Evolutionary conservation across 495 filamentous ascomycete species (phyloP).

Genomic region (Echria macrotheca): DNA sequence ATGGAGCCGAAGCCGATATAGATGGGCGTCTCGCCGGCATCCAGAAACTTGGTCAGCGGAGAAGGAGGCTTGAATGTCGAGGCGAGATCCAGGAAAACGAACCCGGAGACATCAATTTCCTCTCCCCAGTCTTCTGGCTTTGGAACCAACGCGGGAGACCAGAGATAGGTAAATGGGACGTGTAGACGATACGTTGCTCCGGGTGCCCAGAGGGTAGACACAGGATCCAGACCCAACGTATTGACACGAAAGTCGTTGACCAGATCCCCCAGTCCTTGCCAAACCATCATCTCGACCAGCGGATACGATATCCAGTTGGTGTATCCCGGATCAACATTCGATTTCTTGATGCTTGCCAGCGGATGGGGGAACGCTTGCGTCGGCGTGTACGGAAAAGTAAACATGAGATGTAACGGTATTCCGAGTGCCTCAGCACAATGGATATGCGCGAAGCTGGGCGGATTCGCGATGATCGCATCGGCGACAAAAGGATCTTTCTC

Average conservation of each 20-base stretch:
- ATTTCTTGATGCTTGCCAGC: slow-evolving; percentile 60
- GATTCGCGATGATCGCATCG: slow-evolving; percentile 80
- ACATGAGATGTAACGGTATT: slow-evolving; percentile 76
- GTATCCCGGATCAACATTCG: slow-evolving; percentile 52
- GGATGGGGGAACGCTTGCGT: slow-evolving; percentile 69
- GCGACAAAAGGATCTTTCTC: slow-evolving; percentile 61
- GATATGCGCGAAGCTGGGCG: slow-evolving; percentile 74
- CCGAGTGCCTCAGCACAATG: slow-evolving; percentile 78
- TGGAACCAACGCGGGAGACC: slow-evolving; percentile 74
- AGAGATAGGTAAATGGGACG: slow-evolving; percentile 76
- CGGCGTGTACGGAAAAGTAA: slow-evolving; percentile 71
- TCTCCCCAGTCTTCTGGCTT: slow-evolving; percentile 72
- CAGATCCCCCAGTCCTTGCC: slow-evolving; percentile 73
- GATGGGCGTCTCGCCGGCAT: slow-evolving; percentile 50
- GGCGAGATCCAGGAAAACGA: slow-evolving; percentile 64
- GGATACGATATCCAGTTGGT: slow-evolving; percentile 72
- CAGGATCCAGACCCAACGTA: slow-evolving; percentile 60
- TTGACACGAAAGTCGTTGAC: slow-evolving; percentile 66
- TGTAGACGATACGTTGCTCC: slow-evolving; percentile 55
- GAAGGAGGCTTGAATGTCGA: slow-evolving; percentile 58
- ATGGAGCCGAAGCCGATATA: slow-evolving; percentile 69
- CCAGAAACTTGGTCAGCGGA: slow-evolving; percentile 59
- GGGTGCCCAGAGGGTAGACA: slow-evolving; percentile 63
- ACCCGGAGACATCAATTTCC: slow-evolving; percentile 67
- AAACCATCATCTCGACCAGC: slow-evolving; percentile 73